These are phyloP conservation scores for Chaetomiaceae sp. DNA, from an alignment of 2,329 filamentous ascomycete species.

Conservation along the genomic window DNA sequence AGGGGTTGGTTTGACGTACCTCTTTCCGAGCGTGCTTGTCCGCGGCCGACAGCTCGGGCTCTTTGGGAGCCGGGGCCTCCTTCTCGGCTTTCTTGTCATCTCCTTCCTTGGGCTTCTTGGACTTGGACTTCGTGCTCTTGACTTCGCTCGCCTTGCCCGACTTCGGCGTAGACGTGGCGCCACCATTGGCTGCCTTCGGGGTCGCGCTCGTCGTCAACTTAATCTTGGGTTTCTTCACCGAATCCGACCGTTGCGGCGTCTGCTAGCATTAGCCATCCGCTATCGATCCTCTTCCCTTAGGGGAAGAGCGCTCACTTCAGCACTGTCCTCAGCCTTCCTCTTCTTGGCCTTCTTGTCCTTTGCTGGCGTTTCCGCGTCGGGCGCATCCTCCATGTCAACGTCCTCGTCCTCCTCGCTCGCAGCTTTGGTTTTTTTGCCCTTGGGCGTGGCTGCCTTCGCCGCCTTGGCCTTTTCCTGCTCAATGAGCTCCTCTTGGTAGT, in stretches of 20 bases:
- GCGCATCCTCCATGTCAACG: conserved; percentile 53
- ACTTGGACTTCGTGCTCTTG: conserved; percentile 36
- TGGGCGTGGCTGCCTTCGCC: conserved; percentile 40
- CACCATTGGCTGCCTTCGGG: conserved; percentile 63
- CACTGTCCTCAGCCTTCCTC: conserved; percentile 79
- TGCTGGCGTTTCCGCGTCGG: conserved; percentile 36
- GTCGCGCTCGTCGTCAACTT: conserved; percentile 59
- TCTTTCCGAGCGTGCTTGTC: conserved; percentile 55
- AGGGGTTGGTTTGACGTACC: conserved; percentile 33
- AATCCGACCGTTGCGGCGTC: conserved; percentile 54
- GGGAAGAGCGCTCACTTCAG: conserved; percentile 46
- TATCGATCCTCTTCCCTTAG: neutral
- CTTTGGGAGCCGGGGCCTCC: conserved; percentile 41
- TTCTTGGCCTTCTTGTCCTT: conserved; percentile 61
- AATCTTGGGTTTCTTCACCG: conserved; percentile 63
- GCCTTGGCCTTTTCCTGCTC: conserved; percentile 49
- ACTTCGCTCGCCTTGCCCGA: conserved; percentile 47
- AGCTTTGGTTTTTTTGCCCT: conserved; percentile 46
- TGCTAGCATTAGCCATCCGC: conserved; percentile 26
- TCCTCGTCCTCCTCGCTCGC: conserved; percentile 51
- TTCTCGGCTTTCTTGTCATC: conserved; percentile 53
- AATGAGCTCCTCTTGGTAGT: conserved; percentile 60
- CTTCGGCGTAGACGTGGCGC: conserved; percentile 47
- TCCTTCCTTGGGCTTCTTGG: conserved; percentile 52
- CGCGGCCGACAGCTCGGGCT: conserved; percentile 52